Conservation (phyloP, 2,329 filamentous ascomycete genomes). For the Paracorniculantispora psalliotae region DNA sequence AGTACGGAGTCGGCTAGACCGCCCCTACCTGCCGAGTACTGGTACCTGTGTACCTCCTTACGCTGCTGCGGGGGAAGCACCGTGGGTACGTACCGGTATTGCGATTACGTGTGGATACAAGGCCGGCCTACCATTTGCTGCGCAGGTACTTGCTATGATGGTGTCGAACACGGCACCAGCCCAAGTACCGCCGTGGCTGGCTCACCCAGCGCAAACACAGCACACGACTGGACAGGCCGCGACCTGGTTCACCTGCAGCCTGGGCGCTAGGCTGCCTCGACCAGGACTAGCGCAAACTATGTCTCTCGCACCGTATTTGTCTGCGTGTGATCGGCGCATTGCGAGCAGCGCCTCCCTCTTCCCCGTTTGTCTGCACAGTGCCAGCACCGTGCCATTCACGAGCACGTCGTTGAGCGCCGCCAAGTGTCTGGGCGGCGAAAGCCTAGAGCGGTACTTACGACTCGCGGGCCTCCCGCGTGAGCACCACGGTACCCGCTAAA, state of each 20-base stretch:
- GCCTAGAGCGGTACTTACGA: constrained; percentile 2
- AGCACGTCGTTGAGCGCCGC: background rate
- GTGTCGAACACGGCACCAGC: too few species aligned
- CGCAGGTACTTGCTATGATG: too few species aligned
- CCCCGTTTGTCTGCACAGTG: background rate
- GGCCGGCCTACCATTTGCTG: background rate
- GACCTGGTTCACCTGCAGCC: constrained; percentile 2
- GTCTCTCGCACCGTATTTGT: constrained; percentile 10
- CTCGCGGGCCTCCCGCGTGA: background rate
- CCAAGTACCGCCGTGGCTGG: background rate
- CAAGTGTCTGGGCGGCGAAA: background rate
- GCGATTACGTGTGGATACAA: constrained; percentile 2
- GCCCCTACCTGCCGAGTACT: background rate
- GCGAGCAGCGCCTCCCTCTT: background rate
- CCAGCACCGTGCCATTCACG: background rate
- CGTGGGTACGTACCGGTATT: background rate
- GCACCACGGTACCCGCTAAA: constrained; percentile 1
- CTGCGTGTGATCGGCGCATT: constrained; percentile 5
- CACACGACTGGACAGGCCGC: background rate
- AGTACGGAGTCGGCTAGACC: background rate
- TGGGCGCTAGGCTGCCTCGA: constrained; percentile 8
- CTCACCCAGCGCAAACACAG: background rate
- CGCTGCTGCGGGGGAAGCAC: background rate
- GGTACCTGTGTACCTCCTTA: background rate
- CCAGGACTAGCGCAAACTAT: constrained; percentile 8